phyloP scores from a whole-genome alignment of 2,329 filamentous ascomycete genomes.

The Rhinocladiella similis region DNA sequence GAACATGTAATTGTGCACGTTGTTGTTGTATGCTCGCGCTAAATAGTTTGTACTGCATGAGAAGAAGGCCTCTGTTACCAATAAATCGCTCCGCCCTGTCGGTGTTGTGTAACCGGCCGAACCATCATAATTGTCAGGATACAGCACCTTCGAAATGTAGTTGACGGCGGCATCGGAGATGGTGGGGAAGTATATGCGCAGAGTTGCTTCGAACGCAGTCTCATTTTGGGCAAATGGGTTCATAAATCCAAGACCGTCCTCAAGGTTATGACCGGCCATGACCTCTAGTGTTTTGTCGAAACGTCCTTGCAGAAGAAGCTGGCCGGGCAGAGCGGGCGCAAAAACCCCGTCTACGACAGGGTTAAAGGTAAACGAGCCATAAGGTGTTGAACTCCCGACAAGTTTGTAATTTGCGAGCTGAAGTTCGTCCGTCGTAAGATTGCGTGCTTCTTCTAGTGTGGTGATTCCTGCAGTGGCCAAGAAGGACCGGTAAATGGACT shows the following conservation, averaged over 20 bases:
- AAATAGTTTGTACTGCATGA: constrained; percentile 56
- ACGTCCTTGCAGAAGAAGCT: constrained; percentile 41
- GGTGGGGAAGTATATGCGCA: constrained; percentile 31
- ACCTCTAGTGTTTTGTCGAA: constrained; percentile 47
- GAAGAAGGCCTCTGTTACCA: constrained; percentile 47
- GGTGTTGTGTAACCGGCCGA: constrained; percentile 47
- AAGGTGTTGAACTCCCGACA: constrained; percentile 33
- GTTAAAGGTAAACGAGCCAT: constrained; percentile 46
- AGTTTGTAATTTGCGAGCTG: constrained; percentile 43
- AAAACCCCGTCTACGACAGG: constrained; percentile 52
- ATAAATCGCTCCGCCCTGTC: constrained; percentile 42
- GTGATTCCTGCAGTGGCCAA: constrained; percentile 43
- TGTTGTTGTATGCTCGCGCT: constrained; percentile 48
- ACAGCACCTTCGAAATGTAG: constrained; percentile 49
- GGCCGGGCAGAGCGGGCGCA: constrained; percentile 47
- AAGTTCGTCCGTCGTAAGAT: constrained; percentile 42
- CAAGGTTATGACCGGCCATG: constrained; percentile 47
- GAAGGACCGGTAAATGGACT: constrained; percentile 41
- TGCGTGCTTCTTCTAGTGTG: constrained; percentile 45
- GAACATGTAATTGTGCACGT: constrained; percentile 56
- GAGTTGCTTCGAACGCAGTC: constrained; percentile 21
- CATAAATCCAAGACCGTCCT: constrained; percentile 45
- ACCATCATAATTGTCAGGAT: constrained; percentile 53
- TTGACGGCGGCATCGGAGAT: constrained; percentile 35
- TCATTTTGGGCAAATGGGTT: constrained; percentile 33